Evolutionary conservation across 306 rosid genomes (phyloP).

Genomic region (Cicer yamashitae): DNA sequence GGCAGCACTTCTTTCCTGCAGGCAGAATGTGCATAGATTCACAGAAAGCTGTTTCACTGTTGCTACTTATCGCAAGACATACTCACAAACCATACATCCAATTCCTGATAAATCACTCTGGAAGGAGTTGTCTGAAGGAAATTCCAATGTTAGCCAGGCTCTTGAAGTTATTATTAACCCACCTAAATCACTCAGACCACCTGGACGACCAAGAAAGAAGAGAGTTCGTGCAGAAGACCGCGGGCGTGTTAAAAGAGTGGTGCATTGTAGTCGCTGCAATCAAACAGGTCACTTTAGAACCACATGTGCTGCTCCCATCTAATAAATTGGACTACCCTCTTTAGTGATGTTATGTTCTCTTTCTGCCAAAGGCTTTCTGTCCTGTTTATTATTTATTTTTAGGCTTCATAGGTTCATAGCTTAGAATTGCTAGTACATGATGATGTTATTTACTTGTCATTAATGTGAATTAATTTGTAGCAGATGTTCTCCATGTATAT

Average conservation of each 20-base stretch:
- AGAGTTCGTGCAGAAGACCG: conserved; percentile 72
- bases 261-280: conserved; percentile 86
- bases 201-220: conserved; percentile 66
- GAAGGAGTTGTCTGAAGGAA: conserved; percentile 49
- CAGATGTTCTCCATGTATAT: conserved; percentile 47
- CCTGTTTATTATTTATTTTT: conserved; percentile 40
- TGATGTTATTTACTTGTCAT: conserved; percentile 40
- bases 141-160: conserved; percentile 19
- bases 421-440: conserved; percentile 51
- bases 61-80: conserved; percentile 74
- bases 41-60: conserved; percentile 83
- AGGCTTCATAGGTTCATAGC: conserved; percentile 39
- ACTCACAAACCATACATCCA: conserved; percentile 79
- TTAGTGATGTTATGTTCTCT: conserved; percentile 19
- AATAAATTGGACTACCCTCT: not conserved
- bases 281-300: conserved; percentile 87
- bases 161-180: conserved; percentile 47
- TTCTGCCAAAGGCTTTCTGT: conserved; percentile 41
- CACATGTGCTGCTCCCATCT: conserved; percentile 73
- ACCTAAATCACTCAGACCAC: conserved; percentile 69
- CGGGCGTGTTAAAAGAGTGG: conserved; percentile 71
- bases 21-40: conserved; percentile 77
- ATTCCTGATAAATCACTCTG: conserved; percentile 72
- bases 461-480: conserved; percentile 50
- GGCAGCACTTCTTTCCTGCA: conserved; percentile 74